Conservation (phyloP, 2,329 filamentous ascomycete species). For the Aspergillus fijiensis region DNA sequence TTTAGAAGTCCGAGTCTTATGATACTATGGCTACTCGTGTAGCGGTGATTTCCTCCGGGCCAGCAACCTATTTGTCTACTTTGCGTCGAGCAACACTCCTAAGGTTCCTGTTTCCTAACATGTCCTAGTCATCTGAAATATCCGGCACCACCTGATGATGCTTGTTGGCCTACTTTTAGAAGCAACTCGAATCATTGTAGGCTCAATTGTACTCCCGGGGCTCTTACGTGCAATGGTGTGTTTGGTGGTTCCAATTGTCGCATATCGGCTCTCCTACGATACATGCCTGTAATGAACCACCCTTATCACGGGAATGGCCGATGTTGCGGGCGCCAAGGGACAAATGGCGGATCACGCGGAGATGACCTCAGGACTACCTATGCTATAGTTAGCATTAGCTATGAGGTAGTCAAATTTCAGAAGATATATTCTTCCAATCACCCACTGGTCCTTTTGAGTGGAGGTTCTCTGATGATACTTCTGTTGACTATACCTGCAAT, state of each 20-base stretch:
- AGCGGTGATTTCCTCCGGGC: background rate
- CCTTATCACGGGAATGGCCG: background rate
- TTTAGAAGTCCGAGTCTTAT: background rate
- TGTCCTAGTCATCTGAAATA: too few relatives aligned
- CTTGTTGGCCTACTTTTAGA: too few relatives aligned
- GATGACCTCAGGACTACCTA: conserved; percentile 1
- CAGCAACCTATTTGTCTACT: too few relatives aligned
- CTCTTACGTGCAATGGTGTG: too few relatives aligned
- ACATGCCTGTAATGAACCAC: too few relatives aligned
- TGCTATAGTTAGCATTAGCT: background rate
- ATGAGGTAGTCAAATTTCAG: background rate
- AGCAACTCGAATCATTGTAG: too few relatives aligned
- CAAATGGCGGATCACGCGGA: background rate
- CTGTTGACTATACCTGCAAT: background rate
- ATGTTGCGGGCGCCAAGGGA: background rate
- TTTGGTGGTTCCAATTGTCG: too few relatives aligned
- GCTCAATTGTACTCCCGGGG: too few relatives aligned
- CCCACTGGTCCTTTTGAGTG: background rate
- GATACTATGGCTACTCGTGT: background rate
- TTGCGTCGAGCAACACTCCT: too few relatives aligned
- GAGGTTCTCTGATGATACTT: background rate
- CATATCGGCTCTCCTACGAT: too few relatives aligned
- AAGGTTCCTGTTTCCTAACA: too few relatives aligned
- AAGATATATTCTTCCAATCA: background rate
- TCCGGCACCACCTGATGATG: too few relatives aligned